A percentile compares a stretch with the other conserved stretches of the same genome.
Evolutionary conservation across 2,329 filamentous ascomycete species (phyloP).

Genomic region (Chaetomiaceae sp.): DNA sequence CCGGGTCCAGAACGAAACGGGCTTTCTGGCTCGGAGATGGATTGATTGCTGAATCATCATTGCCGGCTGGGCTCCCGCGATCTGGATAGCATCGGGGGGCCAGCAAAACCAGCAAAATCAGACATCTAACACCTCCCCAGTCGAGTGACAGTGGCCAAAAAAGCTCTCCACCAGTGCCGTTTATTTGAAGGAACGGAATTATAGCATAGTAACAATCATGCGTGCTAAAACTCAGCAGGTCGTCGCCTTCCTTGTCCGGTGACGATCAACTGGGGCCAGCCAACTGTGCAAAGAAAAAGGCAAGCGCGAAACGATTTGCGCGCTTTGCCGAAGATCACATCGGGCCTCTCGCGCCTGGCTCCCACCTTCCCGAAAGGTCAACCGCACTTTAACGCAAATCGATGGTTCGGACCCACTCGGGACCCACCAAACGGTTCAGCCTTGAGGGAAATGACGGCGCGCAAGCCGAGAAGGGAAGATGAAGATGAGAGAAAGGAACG

Average conservation of each 20-base stretch:
- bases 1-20: background rate
- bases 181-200: background rate
- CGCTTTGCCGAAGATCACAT: constrained; percentile 16
- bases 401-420: constrained; percentile 14
- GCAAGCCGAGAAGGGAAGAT: constrained; percentile 9
- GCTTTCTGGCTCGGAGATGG: background rate
- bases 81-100: too few species aligned
- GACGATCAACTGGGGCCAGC: constrained; percentile 14
- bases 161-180: background rate
- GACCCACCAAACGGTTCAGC: constrained; percentile 17
- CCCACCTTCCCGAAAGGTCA: constrained; percentile 23
- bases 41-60: too few species aligned
- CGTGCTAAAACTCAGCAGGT: background rate
- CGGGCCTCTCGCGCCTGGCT: constrained; percentile 2
- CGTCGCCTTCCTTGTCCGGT: constrained; percentile 18
- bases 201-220: constrained; percentile 1
- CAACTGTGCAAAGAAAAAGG: constrained; percentile 2
- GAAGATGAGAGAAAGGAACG: background rate
- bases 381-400: constrained; percentile 6
- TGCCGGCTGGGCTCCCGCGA: background rate
- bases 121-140: background rate
- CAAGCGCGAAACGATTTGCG: constrained; percentile 1
- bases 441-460: constrained; percentile 8
- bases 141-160: background rate
- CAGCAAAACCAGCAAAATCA: background rate